Evolutionary conservation across 2,329 filamentous ascomycete genomes (phyloP).

Genomic region (Venturia effusa): DNA sequence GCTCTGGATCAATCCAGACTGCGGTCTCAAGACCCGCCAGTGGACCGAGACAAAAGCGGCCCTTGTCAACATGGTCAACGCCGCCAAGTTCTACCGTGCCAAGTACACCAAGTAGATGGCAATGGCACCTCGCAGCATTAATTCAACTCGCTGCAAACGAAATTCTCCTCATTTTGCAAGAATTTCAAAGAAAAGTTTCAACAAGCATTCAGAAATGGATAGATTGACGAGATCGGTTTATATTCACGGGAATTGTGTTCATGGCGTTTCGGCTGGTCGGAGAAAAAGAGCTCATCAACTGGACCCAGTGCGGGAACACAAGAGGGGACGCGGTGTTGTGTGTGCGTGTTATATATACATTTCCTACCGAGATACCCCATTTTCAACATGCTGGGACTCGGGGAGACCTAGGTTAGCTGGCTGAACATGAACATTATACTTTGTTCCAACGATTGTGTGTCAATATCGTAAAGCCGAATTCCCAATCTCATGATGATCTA

Average conservation of each 20-base stretch:
- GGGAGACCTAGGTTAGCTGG: slow-evolving; percentile 1
- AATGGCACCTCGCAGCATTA: neutral
- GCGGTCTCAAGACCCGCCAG: slow-evolving; percentile 96
- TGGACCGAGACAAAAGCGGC: slow-evolving; percentile 98
- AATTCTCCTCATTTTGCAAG: neutral
- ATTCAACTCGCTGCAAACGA: slow-evolving; percentile 4
- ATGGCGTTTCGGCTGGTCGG: slow-evolving; percentile 1
- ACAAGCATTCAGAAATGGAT: neutral
- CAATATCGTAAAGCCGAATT: too few species aligned
- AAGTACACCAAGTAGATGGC: slow-evolving; percentile 37
- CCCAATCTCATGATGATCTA: too few species aligned
- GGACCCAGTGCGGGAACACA: slow-evolving; percentile 5
- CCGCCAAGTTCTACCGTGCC: slow-evolving; percentile 90
- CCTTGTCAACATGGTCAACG: slow-evolving; percentile 92
- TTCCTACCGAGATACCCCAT: slow-evolving; percentile 9
- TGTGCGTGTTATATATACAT: neutral
- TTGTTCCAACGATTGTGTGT: too few species aligned
- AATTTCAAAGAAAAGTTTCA: neutral
- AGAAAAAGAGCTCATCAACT: slow-evolving; percentile 2
- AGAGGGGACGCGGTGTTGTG: neutral
- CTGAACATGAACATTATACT: neutral
- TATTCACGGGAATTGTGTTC: too few species aligned
- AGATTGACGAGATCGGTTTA: neutral
- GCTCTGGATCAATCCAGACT: slow-evolving; percentile 99
- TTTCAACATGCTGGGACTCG: slow-evolving; percentile 10